Evolutionary conservation across 805 yeast genomes (phyloP).

Genomic region (Candida vartiovaarae): DNA sequence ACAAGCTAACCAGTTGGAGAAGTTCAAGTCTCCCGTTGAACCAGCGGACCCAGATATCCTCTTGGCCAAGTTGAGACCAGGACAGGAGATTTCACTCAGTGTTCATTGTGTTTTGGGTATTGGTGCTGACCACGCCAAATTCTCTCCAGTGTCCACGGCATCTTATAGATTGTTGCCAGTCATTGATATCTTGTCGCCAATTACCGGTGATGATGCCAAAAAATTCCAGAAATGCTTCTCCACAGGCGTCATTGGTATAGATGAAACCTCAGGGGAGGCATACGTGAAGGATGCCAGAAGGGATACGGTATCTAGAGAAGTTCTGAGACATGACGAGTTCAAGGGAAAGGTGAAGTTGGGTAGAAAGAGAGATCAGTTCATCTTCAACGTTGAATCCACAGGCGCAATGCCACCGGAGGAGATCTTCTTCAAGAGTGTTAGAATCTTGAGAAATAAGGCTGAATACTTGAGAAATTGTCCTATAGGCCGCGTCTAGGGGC

Average conservation of each 20-base stretch:
- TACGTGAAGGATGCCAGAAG: slow-evolving; percentile 82
- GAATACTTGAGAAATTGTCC: slow-evolving; percentile 75
- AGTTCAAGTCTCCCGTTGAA: slow-evolving; percentile 62
- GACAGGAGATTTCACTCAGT: slow-evolving; percentile 87
- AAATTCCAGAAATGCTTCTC: slow-evolving; percentile 89
- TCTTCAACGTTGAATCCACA: slow-evolving; percentile 88
- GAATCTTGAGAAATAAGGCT: slow-evolving; percentile 80
- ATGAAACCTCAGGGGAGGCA: slow-evolving; percentile 55
- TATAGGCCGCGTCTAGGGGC: slow-evolving; percentile 38
- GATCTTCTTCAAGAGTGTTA: slow-evolving; percentile 84
- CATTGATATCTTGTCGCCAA: slow-evolving; percentile 68
- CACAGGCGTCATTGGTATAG: slow-evolving; percentile 80
- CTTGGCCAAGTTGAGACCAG: slow-evolving; percentile 90
- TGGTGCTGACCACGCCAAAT: slow-evolving; percentile 95
- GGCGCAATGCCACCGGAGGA: slow-evolving; percentile 98
- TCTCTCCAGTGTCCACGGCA: slow-evolving; percentile 95
- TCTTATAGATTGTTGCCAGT: slow-evolving; percentile 89
- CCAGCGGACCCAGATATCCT: slow-evolving; percentile 86
- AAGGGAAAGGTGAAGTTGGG: slow-evolving; percentile 86
- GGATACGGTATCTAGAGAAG: slow-evolving; percentile 97
- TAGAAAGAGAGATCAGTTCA: slow-evolving; percentile 85
- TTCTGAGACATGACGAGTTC: slow-evolving; percentile 87
- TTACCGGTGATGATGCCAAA: slow-evolving; percentile 67
- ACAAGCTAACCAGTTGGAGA: slow-evolving; percentile 76
- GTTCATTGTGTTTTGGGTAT: slow-evolving; percentile 89